Conservation (phyloP, 176 grass and related monocot genomes). For the Cenchrus americanus region DNA sequence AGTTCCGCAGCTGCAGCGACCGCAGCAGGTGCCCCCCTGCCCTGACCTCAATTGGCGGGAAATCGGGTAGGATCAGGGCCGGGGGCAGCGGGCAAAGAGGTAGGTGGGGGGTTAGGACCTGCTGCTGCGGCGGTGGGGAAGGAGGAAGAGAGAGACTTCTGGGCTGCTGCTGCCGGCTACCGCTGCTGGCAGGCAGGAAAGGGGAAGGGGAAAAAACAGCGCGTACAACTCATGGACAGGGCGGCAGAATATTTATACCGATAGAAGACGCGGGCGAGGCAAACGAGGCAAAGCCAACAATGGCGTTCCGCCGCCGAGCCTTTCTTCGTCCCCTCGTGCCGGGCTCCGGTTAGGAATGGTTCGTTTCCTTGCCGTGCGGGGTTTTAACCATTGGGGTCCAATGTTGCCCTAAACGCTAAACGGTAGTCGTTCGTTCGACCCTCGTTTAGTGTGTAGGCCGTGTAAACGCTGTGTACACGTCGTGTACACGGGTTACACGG, state of each 20-base stretch:
- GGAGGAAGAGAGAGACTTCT: not conserved
- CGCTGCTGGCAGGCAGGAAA: not conserved
- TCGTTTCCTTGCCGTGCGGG: constrained; percentile 31
- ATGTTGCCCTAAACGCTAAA: too few relatives aligned
- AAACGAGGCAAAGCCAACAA: not conserved
- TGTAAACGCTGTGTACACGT: too few relatives aligned
- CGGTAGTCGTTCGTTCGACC: too few relatives aligned
- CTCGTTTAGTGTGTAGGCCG: too few relatives aligned
- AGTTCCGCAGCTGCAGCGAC: not conserved
- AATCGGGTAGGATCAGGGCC: constrained; percentile 29
- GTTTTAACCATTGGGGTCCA: not conserved
- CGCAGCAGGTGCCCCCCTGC: constrained; percentile 32
- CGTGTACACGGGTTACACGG: too few relatives aligned
- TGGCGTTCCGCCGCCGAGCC: not conserved
- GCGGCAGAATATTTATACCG: constrained; percentile 52
- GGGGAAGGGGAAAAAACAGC: not conserved
- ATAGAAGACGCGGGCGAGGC: constrained; percentile 7
- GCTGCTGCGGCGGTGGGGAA: constrained; percentile 19
- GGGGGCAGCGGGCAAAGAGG: constrained; percentile 32
- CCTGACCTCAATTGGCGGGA: constrained; percentile 48
- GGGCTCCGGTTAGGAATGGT: not conserved
- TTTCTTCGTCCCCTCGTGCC: not conserved
- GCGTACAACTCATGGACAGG: constrained; percentile 46
- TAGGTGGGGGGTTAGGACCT: constrained; percentile 40
- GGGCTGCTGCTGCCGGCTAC: too few relatives aligned